Conservation (phyloP, 2,329 filamentous ascomycete genomes). For the Lecanicillium sp. region DNA sequence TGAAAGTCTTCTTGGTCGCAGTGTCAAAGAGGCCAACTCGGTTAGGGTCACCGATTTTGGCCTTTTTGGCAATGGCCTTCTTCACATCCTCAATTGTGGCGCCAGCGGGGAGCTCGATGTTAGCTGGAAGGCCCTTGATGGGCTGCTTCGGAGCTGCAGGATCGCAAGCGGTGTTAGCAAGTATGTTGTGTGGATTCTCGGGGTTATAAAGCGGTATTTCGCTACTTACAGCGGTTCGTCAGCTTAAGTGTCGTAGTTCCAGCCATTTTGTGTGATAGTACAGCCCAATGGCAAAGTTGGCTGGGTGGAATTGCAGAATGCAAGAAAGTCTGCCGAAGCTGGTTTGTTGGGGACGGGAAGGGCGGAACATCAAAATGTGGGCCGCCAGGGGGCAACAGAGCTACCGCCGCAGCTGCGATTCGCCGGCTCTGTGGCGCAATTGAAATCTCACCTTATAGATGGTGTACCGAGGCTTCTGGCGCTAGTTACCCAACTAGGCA, state of each 20-base stretch:
- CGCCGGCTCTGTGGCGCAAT: too few species aligned
- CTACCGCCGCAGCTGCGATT: background rate
- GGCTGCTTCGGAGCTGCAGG: conserved; percentile 36
- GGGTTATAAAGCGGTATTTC: too few species aligned
- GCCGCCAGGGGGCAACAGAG: too few species aligned
- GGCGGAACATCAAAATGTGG: background rate
- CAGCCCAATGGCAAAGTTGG: conserved; percentile 1
- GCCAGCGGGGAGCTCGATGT: conserved; percentile 38
- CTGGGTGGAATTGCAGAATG: conserved; percentile 3
- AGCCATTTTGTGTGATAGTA: conserved; percentile 17
- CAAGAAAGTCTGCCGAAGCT: background rate
- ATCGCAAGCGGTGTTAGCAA: background rate
- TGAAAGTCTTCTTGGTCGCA: conserved; percentile 51
- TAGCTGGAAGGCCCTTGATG: conserved; percentile 44
- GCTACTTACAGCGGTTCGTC: conserved; percentile 30
- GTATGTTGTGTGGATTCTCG: too few species aligned
- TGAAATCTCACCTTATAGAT: too few species aligned
- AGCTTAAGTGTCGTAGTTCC: conserved; percentile 31
- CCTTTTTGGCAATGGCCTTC: conserved; percentile 40
- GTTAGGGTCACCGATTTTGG: conserved; percentile 47
- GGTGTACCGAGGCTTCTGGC: too few species aligned
- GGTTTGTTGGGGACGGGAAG: conserved; percentile 1
- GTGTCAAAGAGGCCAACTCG: conserved; percentile 56
- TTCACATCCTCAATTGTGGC: conserved; percentile 55
- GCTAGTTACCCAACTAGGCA: too few species aligned